phyloP scores from a whole-genome alignment of 495 filamentous ascomycete species.

The Parathielavia hyrcaniae region DNA sequence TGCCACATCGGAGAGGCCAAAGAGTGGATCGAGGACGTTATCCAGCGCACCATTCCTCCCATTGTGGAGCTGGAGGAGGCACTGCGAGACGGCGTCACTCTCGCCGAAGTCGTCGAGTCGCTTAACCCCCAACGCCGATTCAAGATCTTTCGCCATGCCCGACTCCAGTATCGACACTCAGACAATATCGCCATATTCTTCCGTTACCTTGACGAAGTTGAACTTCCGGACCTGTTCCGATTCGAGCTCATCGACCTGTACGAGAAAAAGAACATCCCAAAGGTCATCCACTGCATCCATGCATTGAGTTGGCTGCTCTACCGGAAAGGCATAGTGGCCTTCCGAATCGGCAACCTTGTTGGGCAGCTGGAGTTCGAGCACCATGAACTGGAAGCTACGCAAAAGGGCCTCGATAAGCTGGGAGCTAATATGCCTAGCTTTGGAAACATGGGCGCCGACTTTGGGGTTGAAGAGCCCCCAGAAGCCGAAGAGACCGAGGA shows the following conservation, averaged over 20 bases:
- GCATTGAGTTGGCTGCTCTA: slow-evolving; percentile 93
- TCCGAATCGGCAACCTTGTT: slow-evolving; percentile 96
- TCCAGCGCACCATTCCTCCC: slow-evolving; percentile 80
- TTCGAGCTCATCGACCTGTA: slow-evolving; percentile 98
- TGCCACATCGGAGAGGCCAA: slow-evolving; percentile 99
- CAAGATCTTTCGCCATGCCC: slow-evolving; percentile 77
- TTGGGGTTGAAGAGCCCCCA: slow-evolving; percentile 61
- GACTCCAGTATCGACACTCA: slow-evolving; percentile 89
- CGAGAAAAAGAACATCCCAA: slow-evolving; percentile 99
- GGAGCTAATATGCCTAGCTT: slow-evolving; percentile 97
- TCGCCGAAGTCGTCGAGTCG: slow-evolving; percentile 93
- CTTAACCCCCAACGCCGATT: slow-evolving; percentile 67
- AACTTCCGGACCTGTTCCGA: slow-evolving; percentile 93
- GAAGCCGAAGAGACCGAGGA: slow-evolving; percentile 83
- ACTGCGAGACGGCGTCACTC: slow-evolving; percentile 83
- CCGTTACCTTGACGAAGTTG: slow-evolving; percentile 83
- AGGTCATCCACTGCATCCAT: slow-evolving; percentile 98
- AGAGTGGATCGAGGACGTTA: slow-evolving; percentile 97
- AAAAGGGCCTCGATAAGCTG: slow-evolving; percentile 91
- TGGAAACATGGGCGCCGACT: slow-evolving; percentile 90
- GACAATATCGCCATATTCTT: slow-evolving; percentile 97
- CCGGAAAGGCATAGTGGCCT: slow-evolving; percentile 87
- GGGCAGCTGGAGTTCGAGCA: slow-evolving; percentile 96
- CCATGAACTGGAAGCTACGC: slow-evolving; percentile 92
- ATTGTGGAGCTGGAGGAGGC: slow-evolving; percentile 97